A percentile compares a stretch with the other conserved stretches of the same genome.
Evolutionary conservation across 2,329 filamentous ascomycete genomes (phyloP).

Genomic region (Epichloe hybrida): DNA sequence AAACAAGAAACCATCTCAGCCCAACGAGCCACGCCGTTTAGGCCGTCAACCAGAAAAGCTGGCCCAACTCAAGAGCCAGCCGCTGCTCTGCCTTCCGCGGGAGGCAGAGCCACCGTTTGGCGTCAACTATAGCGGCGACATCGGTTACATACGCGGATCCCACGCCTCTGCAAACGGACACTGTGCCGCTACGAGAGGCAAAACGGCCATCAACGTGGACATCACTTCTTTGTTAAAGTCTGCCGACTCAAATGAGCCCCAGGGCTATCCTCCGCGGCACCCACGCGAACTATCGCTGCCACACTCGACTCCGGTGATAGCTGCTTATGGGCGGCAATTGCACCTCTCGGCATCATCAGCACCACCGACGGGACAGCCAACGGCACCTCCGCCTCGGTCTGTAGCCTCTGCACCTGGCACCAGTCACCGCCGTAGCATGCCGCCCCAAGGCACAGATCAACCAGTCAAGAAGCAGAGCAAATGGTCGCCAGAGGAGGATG

Average conservation of each 20-base stretch:
- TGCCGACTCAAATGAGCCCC: conserved; percentile 59
- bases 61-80: conserved; percentile 29
- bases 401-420: conserved; percentile 21
- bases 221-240: conserved; percentile 79
- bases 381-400: conserved; percentile 5
- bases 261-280: conserved; percentile 27
- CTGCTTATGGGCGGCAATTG: conserved; percentile 12
- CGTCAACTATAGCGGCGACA: conserved; percentile 15
- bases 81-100: conserved; percentile 27
- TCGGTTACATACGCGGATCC: conserved; percentile 16
- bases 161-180: conserved; percentile 17
- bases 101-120: conserved; percentile 22
- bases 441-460: conserved; percentile 43
- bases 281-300: conserved; percentile 12
- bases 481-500: conserved; percentile 88
- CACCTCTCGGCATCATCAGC: background rate
- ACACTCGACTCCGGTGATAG: conserved; percentile 8
- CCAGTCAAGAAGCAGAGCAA: conserved; percentile 92
- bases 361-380: background rate
- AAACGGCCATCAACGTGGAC: conserved; percentile 68
- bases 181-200: conserved; percentile 13
- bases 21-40: conserved; percentile 5
- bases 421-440: conserved; percentile 20
- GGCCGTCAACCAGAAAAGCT: conserved; percentile 20
- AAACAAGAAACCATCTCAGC: background rate